Conservation (phyloP, 345 rosid genomes). For the Lepidium sativum region DNA sequence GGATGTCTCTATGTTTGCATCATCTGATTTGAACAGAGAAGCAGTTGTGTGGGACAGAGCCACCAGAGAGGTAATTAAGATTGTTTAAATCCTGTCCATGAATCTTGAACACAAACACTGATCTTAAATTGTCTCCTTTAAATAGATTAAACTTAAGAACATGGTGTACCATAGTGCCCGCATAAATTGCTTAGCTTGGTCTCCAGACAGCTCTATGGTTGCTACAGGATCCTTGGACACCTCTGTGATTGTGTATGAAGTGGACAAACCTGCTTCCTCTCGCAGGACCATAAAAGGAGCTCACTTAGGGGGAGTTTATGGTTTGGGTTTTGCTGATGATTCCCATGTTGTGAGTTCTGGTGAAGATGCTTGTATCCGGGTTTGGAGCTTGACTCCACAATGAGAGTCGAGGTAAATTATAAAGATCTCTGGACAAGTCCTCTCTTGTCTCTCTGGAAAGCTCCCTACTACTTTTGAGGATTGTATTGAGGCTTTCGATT, state of each 20-base stretch:
- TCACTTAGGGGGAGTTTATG: conserved; percentile 88
- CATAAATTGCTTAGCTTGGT: conserved; percentile 87
- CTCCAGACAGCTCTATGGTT: conserved; percentile 63
- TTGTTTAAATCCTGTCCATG: not conserved
- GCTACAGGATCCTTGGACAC: conserved; percentile 91
- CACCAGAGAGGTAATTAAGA: conserved; percentile 61
- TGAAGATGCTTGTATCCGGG: conserved; percentile 85
- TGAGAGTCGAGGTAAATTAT: conserved; percentile 13
- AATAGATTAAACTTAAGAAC: conserved; percentile 72
- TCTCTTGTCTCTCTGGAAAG: not conserved
- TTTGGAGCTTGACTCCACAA: conserved; percentile 46
- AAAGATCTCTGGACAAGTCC: not conserved
- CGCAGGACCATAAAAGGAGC: conserved; percentile 76
- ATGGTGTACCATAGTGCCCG: conserved; percentile 85
- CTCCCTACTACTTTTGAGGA: conserved; percentile 3
- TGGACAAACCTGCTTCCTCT: conserved; percentile 65
- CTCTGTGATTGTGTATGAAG: conserved; percentile 61
- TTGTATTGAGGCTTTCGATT: not conserved
- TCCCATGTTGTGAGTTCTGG: conserved; percentile 68
- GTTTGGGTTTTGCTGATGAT: conserved; percentile 64
- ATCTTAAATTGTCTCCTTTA: not conserved
- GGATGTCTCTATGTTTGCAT: conserved; percentile 85
- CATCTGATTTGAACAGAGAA: conserved; percentile 87
- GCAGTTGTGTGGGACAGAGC: conserved; percentile 81
- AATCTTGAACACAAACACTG: not conserved